phyloP scores from a whole-genome alignment of 352 stramenopile species.

The Globisporangium radiosum region DNA sequence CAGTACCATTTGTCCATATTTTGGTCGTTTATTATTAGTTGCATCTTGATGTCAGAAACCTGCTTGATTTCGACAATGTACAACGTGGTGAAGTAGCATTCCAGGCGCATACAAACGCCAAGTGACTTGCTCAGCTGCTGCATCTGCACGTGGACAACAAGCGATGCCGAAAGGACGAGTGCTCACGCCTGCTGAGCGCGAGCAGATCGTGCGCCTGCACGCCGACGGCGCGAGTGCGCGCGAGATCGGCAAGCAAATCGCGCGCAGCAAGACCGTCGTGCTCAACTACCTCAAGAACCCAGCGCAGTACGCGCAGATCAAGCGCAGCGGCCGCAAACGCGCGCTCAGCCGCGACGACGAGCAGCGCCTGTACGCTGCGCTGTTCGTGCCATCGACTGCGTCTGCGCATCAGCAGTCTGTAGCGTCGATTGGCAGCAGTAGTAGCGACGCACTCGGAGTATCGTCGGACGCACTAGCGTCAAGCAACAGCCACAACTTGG shows the following conservation, averaged over 20 bases:
- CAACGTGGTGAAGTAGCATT: too few relatives aligned
- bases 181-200: constrained; percentile 28
- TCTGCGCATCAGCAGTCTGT: neutral
- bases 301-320: constrained; percentile 35
- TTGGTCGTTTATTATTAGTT: too few relatives aligned
- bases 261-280: constrained; percentile 52
- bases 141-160: too few relatives aligned
- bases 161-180: constrained; percentile 41
- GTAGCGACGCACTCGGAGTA: too few relatives aligned
- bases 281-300: constrained; percentile 48
- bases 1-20: too few relatives aligned
- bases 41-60: too few relatives aligned
- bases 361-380: constrained; percentile 26
- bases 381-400: constrained; percentile 13
- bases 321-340: constrained; percentile 47
- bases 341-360: constrained; percentile 37
- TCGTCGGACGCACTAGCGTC: neutral
- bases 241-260: constrained; percentile 42
- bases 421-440: neutral
- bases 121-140: too few relatives aligned
- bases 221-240: constrained; percentile 28
- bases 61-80: too few relatives aligned
- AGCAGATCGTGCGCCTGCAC: constrained; percentile 39
- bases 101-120: too few relatives aligned
- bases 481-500: neutral